Percentiles rank a stretch among this genome's conserved stretches.
phyloP scores from a whole-genome alignment of 345 rosid species.

The Cardamine resedifolia region DNA sequence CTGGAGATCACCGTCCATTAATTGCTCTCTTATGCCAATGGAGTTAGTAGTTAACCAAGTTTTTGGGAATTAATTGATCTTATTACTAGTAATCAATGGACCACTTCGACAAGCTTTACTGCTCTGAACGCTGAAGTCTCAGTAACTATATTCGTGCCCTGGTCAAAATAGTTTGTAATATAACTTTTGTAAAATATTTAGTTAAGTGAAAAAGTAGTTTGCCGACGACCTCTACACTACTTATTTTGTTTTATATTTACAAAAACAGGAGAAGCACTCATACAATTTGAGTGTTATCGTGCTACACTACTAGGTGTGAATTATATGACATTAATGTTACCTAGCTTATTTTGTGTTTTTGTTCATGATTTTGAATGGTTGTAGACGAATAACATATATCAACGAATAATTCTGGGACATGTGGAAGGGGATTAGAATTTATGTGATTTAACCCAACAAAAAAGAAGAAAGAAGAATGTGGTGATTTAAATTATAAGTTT shows the following conservation, averaged over 20 bases:
- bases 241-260: background rate
- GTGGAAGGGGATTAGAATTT: background rate
- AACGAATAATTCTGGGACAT: background rate
- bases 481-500: background rate
- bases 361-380: slow-evolving; percentile 18
- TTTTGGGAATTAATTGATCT: background rate
- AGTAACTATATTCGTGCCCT: too few relatives aligned
- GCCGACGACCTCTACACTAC: background rate
- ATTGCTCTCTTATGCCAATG: slow-evolving; percentile 11
- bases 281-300: slow-evolving; percentile 18
- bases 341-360: slow-evolving; percentile 12
- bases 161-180: background rate
- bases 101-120: slow-evolving; percentile 25
- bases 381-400: background rate
- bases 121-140: background rate
- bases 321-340: slow-evolving; percentile 1
- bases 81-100: slow-evolving; percentile 1
- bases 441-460: background rate
- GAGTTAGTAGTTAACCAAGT: background rate
- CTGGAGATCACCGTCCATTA: slow-evolving; percentile 39
- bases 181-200: background rate
- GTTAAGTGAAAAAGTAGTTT: background rate
- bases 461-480: background rate
- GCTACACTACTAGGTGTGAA: slow-evolving; percentile 29
- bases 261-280: background rate